Evolutionary conservation across 176 grass and related monocot species (phyloP).

Genomic region (Puya raimondii): DNA sequence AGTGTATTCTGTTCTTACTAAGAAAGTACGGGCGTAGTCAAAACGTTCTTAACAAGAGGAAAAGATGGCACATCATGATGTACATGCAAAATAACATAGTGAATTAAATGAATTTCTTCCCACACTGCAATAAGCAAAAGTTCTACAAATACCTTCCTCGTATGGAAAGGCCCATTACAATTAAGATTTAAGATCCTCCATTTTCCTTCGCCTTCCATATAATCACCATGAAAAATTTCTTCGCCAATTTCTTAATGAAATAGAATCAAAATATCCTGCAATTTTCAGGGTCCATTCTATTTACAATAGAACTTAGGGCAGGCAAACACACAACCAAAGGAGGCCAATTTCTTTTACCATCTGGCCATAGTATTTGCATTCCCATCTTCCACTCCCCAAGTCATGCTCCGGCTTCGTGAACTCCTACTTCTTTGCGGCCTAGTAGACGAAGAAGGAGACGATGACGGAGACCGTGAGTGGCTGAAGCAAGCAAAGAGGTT

Average conservation of each 20-base stretch:
- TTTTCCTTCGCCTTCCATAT: background rate
- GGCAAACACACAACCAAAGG: background rate
- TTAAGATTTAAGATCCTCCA: background rate
- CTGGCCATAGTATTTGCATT: background rate
- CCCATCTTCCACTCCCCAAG: background rate
- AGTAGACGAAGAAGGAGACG: background rate
- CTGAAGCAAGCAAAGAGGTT: conserved; percentile 61
- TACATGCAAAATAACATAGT: background rate
- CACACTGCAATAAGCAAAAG: background rate
- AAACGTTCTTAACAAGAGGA: background rate
- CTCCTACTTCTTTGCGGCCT: background rate
- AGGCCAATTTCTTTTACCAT: background rate
- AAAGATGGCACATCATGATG: background rate
- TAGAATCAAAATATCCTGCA: background rate
- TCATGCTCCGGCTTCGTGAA: background rate
- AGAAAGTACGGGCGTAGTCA: background rate
- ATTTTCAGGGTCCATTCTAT: background rate
- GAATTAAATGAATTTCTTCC: background rate
- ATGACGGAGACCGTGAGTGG: background rate
- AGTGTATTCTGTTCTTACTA: background rate
- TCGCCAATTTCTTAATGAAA: background rate
- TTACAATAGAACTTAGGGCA: background rate
- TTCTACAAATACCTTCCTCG: background rate
- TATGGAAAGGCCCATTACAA: background rate
- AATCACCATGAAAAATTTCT: background rate